These are phyloP conservation scores for Eimeria praecox DNA, from an alignment of 169 alveolate genomes.

Conservation along the genomic window DNA sequence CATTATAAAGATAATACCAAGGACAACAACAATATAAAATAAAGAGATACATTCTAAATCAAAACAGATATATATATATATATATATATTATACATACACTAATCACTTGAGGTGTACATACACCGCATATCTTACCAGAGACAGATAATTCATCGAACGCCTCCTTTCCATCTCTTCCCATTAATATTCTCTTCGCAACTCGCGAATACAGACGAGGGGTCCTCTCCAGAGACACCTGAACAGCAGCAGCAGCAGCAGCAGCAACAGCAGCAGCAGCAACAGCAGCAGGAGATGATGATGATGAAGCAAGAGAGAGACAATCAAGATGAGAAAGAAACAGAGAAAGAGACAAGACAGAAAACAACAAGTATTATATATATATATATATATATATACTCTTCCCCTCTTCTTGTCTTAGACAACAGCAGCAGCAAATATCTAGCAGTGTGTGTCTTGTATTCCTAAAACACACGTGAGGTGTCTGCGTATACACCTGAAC, in stretches of 20 bases:
- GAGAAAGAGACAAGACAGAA: neutral
- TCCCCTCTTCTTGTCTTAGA: neutral
- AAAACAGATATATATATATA: neutral
- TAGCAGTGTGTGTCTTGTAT: neutral
- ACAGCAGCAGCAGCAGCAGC: slow-evolving; percentile 14
- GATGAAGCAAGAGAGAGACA: neutral
- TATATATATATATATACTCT: too few species aligned
- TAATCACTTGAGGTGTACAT: neutral
- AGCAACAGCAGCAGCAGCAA: neutral
- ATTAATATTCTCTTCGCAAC: slow-evolving; percentile 58
- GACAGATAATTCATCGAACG: slow-evolving; percentile 57
- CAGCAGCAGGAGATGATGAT: neutral
- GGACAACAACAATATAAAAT: neutral
- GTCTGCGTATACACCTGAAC: neutral
- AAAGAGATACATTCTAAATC: neutral
- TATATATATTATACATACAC: neutral
- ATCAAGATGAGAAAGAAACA: neutral
- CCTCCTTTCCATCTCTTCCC: slow-evolving; percentile 71
- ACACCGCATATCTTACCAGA: slow-evolving; percentile 37
- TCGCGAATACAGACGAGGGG: slow-evolving; percentile 70
- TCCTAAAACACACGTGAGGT: neutral
- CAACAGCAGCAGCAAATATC: neutral
- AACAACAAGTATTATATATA: neutral
- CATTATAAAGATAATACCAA: neutral
- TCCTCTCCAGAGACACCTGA: slow-evolving; percentile 74